Evolutionary conservation across 192 early-diverging fungal species (phyloP), one percentile per base, ranked within the genome.

Genomic region (Podila horticola): DNA sequence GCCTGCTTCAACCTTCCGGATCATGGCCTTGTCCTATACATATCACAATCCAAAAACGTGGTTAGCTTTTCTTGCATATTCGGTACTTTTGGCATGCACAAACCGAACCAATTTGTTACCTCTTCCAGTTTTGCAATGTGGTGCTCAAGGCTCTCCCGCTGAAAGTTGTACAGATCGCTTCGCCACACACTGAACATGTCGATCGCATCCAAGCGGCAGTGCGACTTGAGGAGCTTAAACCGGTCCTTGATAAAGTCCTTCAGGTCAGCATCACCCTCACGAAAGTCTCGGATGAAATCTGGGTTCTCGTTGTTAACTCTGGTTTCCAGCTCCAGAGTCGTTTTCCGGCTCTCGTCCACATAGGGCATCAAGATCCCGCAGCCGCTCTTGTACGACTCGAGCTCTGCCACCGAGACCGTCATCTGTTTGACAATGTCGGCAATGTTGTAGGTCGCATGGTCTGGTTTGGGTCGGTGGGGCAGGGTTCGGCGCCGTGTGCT

Each of bases 241-340:
- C 66, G 77, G 20, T 81, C 70, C 62, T 81, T 81, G 62, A 81
- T 81, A 66, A 81, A 73, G 8, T 81, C 77, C 45, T 73, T 81
- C 5, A 36, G 29, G 8, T 67, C 77, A 4, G 67, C 3, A 28
- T 71, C 63, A 17, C 77, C 72, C 34, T 73, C 71, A 3, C 70
- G 77, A n/a, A 73, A 72, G 38, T 81, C 77, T 2, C 61, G 51
- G 52, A 81, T 69, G 33, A 61, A 81, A 4, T 73, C 71, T 51
- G 77, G 77, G 20, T 81, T 81, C n/a, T 58, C 59, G 52, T 69
- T 68, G 59, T 50, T 45, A 4, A 81, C 28, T 26, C 62, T 67
- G n/a, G 36, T 59, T 29, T 81, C 77, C 31, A 73, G 66, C n/a
- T 72, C 71, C 2, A 33, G 41, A 9, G 58, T 58, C 12, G 52